Base-by-base conservation (phyloP, 768 basidiomycete species). In the Suillus alpinus region DNA sequence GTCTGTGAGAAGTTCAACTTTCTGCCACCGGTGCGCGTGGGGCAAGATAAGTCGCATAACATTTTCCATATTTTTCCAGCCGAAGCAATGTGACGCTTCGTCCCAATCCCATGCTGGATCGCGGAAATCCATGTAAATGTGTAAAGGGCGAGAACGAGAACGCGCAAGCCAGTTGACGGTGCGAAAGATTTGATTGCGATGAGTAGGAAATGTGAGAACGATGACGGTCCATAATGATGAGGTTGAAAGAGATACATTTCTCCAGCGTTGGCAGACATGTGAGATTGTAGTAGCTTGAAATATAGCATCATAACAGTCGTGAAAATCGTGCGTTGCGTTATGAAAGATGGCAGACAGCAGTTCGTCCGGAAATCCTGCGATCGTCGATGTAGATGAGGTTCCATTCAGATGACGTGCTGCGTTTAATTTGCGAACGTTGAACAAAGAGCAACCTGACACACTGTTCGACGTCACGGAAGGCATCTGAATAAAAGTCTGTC, bases 51-150 rank as follows among this genome's bases (percentile, higher is more conserved):
- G 69, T 16, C 71, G 75, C 60, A 86, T 72, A 39, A 84, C 68
- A 14, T 70, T 63, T 51, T 80, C 75, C 81, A 86, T 81, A 20
- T 63, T 76, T 50, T 75, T 67, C 70, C 73, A 77, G 5, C 60
- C 63, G 62, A 86, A 85, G 0, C 67, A 59, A 12, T 82, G 80
- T 57, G 82, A 79, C 1, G 71, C 61, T 55, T 75, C 69, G 44
- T 81, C 77, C 82, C 83, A 86, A 56, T 81, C 73, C 81, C 85
- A 86, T 20, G 69, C 65, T 2, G 80, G 80, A 70, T 87, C 86
- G 18, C 86, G 83, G 63, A 86, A 78, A 66, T 87, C 85, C 63
- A 86, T 76, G 49, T 78, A 68, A 50, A 87, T 75, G 62, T 83
- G 75, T 52, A 87, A 75, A 1, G 85, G 79, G 57, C 73, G 72